These are phyloP conservation scores for Saccharomyces hybrid DNA, from an alignment of 1,139 yeast species.

Conservation along the genomic window DNA sequence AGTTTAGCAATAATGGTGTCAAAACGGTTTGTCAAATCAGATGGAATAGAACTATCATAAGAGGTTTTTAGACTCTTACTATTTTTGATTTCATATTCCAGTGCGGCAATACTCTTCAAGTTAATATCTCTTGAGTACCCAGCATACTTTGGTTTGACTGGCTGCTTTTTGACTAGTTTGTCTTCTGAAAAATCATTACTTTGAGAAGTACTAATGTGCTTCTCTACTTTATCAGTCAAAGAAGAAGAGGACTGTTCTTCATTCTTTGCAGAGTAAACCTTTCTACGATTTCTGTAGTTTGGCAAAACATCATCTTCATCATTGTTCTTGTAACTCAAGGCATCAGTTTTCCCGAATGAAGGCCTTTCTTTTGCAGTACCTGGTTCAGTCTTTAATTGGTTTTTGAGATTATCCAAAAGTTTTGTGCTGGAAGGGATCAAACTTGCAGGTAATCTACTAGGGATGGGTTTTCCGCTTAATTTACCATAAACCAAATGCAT, in stretches of 20 bases:
- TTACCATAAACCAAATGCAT: constrained; percentile 76
- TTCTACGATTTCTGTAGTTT: constrained; percentile 31
- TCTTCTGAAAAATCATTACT: too few species aligned
- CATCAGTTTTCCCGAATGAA: constrained; percentile 21
- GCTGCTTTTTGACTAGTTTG: too few species aligned
- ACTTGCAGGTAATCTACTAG: constrained; percentile 63
- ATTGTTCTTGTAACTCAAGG: constrained; percentile 32
- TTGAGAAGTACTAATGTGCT: background rate
- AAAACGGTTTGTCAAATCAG: constrained; percentile 25
- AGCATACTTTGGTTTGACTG: constrained; percentile 14
- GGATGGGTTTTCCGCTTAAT: constrained; percentile 66
- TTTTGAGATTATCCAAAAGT: constrained; percentile 47
- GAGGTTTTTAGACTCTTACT: constrained; percentile 26
- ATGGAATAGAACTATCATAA: constrained; percentile 28
- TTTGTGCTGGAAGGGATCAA: constrained; percentile 75
- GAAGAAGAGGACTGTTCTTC: background rate
- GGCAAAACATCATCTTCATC: constrained; percentile 36
- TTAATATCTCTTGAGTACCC: constrained; percentile 23
- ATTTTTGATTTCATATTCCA: constrained; percentile 51
- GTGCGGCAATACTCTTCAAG: constrained; percentile 47
- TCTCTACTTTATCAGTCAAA: constrained; percentile 8
- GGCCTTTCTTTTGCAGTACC: constrained; percentile 8
- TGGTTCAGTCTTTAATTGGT: constrained; percentile 43
- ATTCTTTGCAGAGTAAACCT: constrained; percentile 12
- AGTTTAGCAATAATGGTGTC: constrained; percentile 54